Percentiles rank a stretch among this genome's conserved stretches.
Conservation (phyloP, 139 green algal species). For the Medakamo hakoo region DNA sequence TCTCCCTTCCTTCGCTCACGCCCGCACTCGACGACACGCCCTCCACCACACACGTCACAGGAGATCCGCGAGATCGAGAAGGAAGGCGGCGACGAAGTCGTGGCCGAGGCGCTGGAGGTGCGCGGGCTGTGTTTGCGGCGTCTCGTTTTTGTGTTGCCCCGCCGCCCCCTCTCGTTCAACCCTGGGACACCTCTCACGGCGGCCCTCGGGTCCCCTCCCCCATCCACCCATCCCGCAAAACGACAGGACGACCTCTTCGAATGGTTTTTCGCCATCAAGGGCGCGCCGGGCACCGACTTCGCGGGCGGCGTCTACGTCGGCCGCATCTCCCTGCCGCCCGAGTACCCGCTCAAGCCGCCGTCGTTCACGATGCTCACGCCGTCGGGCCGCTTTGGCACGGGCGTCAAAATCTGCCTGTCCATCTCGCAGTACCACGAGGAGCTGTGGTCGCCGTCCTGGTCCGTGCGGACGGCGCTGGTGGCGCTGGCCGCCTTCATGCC, state of each 20-base stretch:
- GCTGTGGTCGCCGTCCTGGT: constrained; percentile 96
- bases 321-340: constrained; percentile 84
- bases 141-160: not conserved
- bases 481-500: constrained; percentile 92
- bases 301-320: constrained; percentile 96
- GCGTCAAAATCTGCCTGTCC: constrained; percentile 80
- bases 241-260: constrained; percentile 94
- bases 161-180: not conserved
- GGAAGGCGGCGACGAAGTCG: constrained; percentile 43
- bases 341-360: constrained; percentile 98
- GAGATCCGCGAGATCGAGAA: constrained; percentile 71
- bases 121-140: not conserved
- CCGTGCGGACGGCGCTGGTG: constrained; percentile 76
- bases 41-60: too few species aligned
- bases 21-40: too few species aligned
- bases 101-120: constrained; percentile 66
- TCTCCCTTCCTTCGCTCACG: too few species aligned
- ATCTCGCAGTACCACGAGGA: constrained; percentile 92
- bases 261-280: constrained; percentile 91
- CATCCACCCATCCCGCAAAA: not conserved
- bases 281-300: constrained; percentile 79
- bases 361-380: constrained; percentile 87
- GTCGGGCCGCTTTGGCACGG: constrained; percentile 80
- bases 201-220: not conserved
- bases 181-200: not conserved